These are phyloP conservation scores for Phyllachora maydis DNA, from an alignment of 2,329 filamentous ascomycete genomes.

Conservation along the genomic window DNA sequence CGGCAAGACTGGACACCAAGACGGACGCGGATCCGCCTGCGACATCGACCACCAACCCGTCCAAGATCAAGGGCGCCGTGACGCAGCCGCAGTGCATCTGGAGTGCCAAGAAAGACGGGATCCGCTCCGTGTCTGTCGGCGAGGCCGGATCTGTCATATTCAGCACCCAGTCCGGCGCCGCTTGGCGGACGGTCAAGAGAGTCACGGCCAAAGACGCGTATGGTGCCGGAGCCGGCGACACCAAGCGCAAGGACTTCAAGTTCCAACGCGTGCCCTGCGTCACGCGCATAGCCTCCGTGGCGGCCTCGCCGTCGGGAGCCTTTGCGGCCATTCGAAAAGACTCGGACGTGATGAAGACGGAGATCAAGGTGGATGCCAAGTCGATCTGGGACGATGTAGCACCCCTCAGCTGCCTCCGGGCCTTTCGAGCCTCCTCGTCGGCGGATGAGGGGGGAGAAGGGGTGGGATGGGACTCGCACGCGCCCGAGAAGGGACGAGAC, in stretches of 20 bases:
- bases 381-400: conserved; percentile 56
- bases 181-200: conserved; percentile 76
- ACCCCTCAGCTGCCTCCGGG: conserved; percentile 45
- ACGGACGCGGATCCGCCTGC: conserved; percentile 35
- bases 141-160: conserved; percentile 91
- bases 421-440: conserved; percentile 27
- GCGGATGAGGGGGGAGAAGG: conserved; percentile 16
- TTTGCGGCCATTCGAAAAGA: conserved; percentile 78
- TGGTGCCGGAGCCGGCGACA: conserved; percentile 23
- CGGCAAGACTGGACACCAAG: conserved; percentile 53
- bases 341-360: conserved; percentile 56
- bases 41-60: conserved; percentile 76
- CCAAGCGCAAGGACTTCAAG: conserved; percentile 75
- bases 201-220: conserved; percentile 55
- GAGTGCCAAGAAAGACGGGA: conserved; percentile 74
- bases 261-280: conserved; percentile 81
- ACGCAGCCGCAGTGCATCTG: conserved; percentile 67
- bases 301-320: conserved; percentile 75
- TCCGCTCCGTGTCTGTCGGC: conserved; percentile 68
- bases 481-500: conserved; percentile 30
- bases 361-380: conserved; percentile 44
- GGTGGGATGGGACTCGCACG: conserved; percentile 17
- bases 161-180: conserved; percentile 77
- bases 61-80: conserved; percentile 70
- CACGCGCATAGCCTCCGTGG: conserved; percentile 64